Conservation (phyloP, 1,139 yeast species). For the Lizanozyma gosingica region DNA sequence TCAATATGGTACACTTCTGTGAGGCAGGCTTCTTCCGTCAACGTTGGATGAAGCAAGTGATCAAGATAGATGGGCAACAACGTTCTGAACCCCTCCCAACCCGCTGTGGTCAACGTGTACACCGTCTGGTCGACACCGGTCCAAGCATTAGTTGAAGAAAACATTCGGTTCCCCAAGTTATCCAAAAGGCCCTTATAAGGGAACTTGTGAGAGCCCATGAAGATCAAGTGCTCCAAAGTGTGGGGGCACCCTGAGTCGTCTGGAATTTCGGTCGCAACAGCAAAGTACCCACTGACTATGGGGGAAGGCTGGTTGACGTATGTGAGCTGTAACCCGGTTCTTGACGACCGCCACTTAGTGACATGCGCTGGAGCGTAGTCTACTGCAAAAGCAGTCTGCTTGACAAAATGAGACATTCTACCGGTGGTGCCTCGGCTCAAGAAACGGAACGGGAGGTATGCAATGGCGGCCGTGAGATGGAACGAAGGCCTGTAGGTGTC, state of each 20-base stretch:
- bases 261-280: conserved; percentile 86
- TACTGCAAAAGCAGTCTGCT: conserved; percentile 44
- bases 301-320: conserved; percentile 80
- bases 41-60: conserved; percentile 75
- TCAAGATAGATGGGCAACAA: conserved; percentile 85
- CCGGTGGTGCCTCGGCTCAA: too few relatives aligned
- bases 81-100: conserved; percentile 89
- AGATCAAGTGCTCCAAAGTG: conserved; percentile 87
- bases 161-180: conserved; percentile 74
- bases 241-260: conserved; percentile 93
- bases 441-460: too few relatives aligned
- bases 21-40: conserved; percentile 82
- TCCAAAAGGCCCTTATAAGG: conserved; percentile 93
- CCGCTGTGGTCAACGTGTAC: conserved; percentile 84
- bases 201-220: conserved; percentile 85
- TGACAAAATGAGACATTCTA: conserved; percentile 27
- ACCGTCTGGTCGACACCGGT: conserved; percentile 95
- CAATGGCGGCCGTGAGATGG: too few relatives aligned
- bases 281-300: conserved; percentile 84
- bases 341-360: conserved; percentile 60
- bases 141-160: conserved; percentile 94
- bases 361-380: conserved; percentile 57
- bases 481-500: too few relatives aligned
- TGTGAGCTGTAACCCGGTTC: conserved; percentile 79
- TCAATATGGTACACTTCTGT: conserved; percentile 96